phyloP scores from a whole-genome alignment of 352 stramenopile species.

The Phytophthora lateralis region DNA sequence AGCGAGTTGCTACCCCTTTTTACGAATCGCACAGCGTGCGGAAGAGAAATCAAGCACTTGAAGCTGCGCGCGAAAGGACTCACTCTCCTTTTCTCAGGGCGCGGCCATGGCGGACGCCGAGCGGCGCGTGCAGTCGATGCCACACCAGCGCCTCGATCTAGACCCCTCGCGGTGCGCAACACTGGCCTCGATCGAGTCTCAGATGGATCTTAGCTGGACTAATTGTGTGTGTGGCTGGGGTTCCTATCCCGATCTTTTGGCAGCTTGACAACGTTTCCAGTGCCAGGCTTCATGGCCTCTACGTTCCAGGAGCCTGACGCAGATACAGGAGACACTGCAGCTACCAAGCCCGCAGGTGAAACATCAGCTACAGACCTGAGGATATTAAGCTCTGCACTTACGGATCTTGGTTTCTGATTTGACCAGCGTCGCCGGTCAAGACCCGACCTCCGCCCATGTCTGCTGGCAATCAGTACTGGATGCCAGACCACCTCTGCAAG shows the following conservation, averaged over 20 bases:
- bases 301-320: slow-evolving; percentile 45
- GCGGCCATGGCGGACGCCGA: slow-evolving; percentile 27
- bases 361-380: background rate
- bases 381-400: background rate
- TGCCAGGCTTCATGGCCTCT: slow-evolving; percentile 60
- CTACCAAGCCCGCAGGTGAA: slow-evolving; percentile 11
- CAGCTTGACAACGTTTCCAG: slow-evolving; percentile 74
- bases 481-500: slow-evolving; percentile 87
- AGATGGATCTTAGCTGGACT: background rate
- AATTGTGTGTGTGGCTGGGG: background rate
- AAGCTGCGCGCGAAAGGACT: slow-evolving; percentile 24
- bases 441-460: slow-evolving; percentile 43
- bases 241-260: slow-evolving; percentile 3
- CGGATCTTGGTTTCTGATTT: background rate
- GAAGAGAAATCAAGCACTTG: slow-evolving; percentile 32
- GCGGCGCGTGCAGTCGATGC: slow-evolving; percentile 49
- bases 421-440: slow-evolving; percentile 33
- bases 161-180: slow-evolving; percentile 52
- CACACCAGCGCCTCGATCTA: slow-evolving; percentile 53
- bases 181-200: background rate
- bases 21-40: slow-evolving; percentile 4
- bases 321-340: background rate
- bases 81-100: background rate
- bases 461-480: slow-evolving; percentile 77
- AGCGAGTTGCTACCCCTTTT: background rate